phyloP scores from a whole-genome alignment of 1,139 yeast species.

The Hanseniaspora uvarum region DNA sequence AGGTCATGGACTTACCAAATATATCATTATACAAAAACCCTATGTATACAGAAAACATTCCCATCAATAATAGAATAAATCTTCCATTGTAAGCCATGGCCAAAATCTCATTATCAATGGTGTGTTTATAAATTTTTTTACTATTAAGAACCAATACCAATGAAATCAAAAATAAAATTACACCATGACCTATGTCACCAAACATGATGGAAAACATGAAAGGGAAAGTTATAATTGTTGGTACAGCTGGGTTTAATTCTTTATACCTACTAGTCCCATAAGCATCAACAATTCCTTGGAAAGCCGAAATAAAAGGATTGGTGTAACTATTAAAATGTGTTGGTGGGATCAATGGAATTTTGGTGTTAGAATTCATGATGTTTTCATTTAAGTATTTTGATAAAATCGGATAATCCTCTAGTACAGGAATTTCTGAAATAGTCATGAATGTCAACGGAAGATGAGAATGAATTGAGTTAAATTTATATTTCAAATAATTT shows the following conservation, averaged over 20 bases:
- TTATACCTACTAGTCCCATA: constrained; percentile 69
- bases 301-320: constrained; percentile 65
- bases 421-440: constrained; percentile 10
- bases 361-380: constrained; percentile 50
- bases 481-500: constrained; percentile 33
- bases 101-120: constrained; percentile 68
- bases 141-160: constrained; percentile 51
- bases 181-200: constrained; percentile 78
- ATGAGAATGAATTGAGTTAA: constrained; percentile 26
- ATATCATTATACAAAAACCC: constrained; percentile 69
- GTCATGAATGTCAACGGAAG: constrained; percentile 21
- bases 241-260: constrained; percentile 72
- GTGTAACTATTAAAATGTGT: constrained; percentile 53
- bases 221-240: constrained; percentile 72
- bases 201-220: constrained; percentile 83
- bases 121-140: constrained; percentile 46
- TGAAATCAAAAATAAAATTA: constrained; percentile 54
- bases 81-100: constrained; percentile 76
- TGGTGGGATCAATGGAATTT: constrained; percentile 40
- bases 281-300: constrained; percentile 69
- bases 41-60: constrained; percentile 66
- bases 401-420: constrained; percentile 35
- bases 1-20: constrained; percentile 65
- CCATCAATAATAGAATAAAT: constrained; percentile 64
- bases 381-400: constrained; percentile 47